Percentiles rank a stretch among this genome's conserved stretches.
These are phyloP conservation scores for Ilex paraguariensis DNA, from an alignment of 305 asterid genomes.

Conservation along the genomic window DNA sequence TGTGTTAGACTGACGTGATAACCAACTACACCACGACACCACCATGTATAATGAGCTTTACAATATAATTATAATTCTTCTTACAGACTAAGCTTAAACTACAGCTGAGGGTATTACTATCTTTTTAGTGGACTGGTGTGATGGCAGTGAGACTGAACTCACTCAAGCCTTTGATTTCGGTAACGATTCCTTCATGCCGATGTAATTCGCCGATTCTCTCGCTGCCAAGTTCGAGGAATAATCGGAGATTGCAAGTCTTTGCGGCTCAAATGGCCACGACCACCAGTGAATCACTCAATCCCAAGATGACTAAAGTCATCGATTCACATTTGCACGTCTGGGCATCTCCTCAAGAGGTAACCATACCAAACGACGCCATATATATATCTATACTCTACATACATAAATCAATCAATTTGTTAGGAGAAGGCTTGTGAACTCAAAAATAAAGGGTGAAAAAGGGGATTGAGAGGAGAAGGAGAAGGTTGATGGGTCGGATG, in stretches of 20 bases:
- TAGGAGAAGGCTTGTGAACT: too few species aligned
- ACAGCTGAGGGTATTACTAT: background rate
- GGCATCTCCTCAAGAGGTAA: slow-evolving; percentile 75
- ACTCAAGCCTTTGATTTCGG: slow-evolving; percentile 26
- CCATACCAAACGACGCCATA: background rate
- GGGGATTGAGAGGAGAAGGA: too few species aligned
- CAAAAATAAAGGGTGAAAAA: too few species aligned
- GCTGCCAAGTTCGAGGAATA: slow-evolving; percentile 8
- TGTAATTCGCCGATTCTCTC: background rate
- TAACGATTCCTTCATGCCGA: slow-evolving; percentile 8
- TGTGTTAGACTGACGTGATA: slow-evolving; percentile 62
- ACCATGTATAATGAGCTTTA: background rate
- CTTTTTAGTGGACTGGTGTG: background rate
- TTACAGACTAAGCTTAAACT: too few species aligned
- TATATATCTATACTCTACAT: too few species aligned
- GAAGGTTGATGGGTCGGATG: background rate
- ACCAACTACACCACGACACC: slow-evolving; percentile 59
- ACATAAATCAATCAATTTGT: background rate
- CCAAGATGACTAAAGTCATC: slow-evolving; percentile 36
- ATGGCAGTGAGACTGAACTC: slow-evolving; percentile 21
- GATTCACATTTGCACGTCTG: slow-evolving; percentile 96
- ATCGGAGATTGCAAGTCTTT: slow-evolving; percentile 12
- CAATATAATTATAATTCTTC: background rate
- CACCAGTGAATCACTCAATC: slow-evolving; percentile 9
- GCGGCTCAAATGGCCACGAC: slow-evolving; percentile 36